A percentile compares a stretch with the other conserved stretches of the same genome.
Evolutionary conservation across 306 rosid genomes (phyloP).

Genomic region (Purshia tridentata): DNA sequence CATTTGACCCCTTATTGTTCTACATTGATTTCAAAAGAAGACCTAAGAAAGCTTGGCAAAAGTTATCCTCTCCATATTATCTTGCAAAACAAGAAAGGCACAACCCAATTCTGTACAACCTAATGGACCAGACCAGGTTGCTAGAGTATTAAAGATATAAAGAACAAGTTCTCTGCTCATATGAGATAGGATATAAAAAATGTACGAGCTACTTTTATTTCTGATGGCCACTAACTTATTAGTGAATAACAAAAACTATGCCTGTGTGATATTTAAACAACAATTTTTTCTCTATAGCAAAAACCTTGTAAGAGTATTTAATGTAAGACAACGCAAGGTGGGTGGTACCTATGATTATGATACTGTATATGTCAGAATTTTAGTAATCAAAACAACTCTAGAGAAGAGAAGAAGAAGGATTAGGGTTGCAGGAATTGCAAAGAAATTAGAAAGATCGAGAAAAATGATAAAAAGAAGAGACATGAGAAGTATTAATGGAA

Average conservation of each 20-base stretch:
- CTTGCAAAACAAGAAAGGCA: neutral
- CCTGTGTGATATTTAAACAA: neutral
- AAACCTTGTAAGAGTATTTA: neutral
- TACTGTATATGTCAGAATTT: neutral
- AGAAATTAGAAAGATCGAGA: too few relatives aligned
- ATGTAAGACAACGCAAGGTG: neutral
- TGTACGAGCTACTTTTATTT: neutral
- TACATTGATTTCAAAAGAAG: too few relatives aligned
- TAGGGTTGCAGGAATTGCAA: too few relatives aligned
- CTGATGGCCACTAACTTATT: neutral
- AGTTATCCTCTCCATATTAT: neutral
- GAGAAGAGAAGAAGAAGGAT: too few relatives aligned
- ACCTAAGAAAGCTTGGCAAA: too few relatives aligned
- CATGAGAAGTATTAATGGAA: too few relatives aligned
- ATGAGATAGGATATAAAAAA: neutral
- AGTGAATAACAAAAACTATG: neutral
- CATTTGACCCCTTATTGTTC: too few relatives aligned
- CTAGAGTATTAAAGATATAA: neutral
- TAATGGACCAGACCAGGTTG: neutral
- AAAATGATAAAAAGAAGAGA: too few relatives aligned
- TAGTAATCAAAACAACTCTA: too few relatives aligned
- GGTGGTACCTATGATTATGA: neutral
- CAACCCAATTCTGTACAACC: neutral
- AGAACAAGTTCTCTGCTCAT: neutral
- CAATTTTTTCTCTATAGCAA: neutral